Conservation (phyloP, 805 yeast species). For the Yamadazyma endophytica region DNA sequence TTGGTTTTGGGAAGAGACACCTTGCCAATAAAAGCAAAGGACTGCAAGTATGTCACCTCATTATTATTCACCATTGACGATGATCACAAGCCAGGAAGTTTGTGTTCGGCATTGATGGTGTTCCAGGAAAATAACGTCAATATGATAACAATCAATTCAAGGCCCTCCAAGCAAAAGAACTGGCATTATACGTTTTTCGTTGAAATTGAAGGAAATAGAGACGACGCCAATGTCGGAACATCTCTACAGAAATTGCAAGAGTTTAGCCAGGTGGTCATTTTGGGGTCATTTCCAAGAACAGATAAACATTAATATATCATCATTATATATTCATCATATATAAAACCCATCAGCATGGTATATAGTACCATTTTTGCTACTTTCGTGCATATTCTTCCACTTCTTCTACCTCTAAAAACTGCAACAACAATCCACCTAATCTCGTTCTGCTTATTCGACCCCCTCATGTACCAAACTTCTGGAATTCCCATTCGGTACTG, state of each 20-base stretch:
- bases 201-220: slow-evolving; percentile 54
- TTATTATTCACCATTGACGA: slow-evolving; percentile 63
- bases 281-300: slow-evolving; percentile 59
- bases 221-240: slow-evolving; percentile 20
- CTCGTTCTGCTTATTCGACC: no score
- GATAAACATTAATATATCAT: slow-evolving; percentile 20
- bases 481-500: slow-evolving; percentile 78
- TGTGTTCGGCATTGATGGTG: slow-evolving; percentile 58
- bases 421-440: no score
- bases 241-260: slow-evolving; percentile 42
- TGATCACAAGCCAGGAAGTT: slow-evolving; percentile 64
- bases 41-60: slow-evolving; percentile 39
- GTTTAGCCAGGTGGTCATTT: slow-evolving; percentile 49
- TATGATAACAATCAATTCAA: slow-evolving; percentile 66
- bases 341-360: not conserved
- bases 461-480: slow-evolving; percentile 61
- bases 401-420: no score
- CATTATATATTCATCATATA: slow-evolving; percentile 1
- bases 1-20: slow-evolving; percentile 49
- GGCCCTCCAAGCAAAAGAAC: slow-evolving; percentile 62
- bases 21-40: slow-evolving; percentile 1
- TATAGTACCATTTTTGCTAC: no score
- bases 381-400: no score
- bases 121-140: slow-evolving; percentile 57
- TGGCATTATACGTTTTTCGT: slow-evolving; percentile 86